Percentiles rank a stretch among this genome's conserved stretches.
Conservation (phyloP, 495 filamentous ascomycete genomes). For the Aspergillus homomorphus region DNA sequence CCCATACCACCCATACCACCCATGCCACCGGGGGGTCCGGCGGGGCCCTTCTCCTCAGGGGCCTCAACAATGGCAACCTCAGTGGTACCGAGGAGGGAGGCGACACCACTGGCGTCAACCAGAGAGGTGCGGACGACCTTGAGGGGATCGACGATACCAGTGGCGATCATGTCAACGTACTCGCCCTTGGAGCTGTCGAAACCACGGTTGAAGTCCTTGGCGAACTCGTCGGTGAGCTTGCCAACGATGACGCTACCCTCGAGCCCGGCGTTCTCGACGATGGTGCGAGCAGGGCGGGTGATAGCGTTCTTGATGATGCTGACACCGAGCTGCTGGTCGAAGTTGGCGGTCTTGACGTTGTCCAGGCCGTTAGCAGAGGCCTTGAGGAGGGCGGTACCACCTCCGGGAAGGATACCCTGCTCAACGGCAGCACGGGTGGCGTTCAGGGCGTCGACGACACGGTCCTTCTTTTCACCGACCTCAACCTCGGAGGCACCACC, state of each 20-base stretch:
- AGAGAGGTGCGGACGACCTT: conserved; percentile 98
- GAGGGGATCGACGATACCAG: conserved; percentile 96
- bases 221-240: conserved; percentile 95
- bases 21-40: conserved; percentile 52
- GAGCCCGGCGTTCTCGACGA: conserved; percentile 95
- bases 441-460: conserved; percentile 96
- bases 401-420: conserved; percentile 97
- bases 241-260: conserved; percentile 96
- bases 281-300: conserved; percentile 87
- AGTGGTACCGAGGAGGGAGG: conserved; percentile 94
- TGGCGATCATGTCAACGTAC: conserved; percentile 96
- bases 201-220: conserved; percentile 93
- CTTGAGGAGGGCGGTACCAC: conserved; percentile 97
- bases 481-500: conserved; percentile 97
- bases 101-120: conserved; percentile 92
- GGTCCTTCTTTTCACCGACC: conserved; percentile 99
- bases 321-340: conserved; percentile 98
- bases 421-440: conserved; percentile 97
- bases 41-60: conserved; percentile 79
- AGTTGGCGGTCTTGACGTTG: conserved; percentile 83
- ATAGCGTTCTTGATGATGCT: conserved; percentile 97
- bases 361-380: conserved; percentile 85
- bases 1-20: conserved; percentile 72
- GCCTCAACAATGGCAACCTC: conserved; percentile 97
- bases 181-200: conserved; percentile 94